Percentiles rank a stretch among this genome's conserved stretches.
Evolutionary conservation across 2,329 filamentous ascomycete species (phyloP).

Genomic region (Clonostachys rosea): DNA sequence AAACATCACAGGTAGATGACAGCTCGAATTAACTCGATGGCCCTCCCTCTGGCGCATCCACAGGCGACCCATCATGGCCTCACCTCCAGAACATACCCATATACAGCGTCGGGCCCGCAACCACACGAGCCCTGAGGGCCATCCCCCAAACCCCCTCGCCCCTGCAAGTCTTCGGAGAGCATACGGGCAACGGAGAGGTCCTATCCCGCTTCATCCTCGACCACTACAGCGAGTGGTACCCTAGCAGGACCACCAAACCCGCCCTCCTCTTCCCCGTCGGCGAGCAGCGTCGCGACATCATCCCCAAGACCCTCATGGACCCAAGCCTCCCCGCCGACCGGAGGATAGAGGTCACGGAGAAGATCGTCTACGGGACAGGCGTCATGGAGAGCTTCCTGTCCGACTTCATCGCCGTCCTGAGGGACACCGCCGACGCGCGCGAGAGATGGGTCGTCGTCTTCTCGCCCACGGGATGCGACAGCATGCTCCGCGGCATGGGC

Average conservation of each 20-base stretch:
- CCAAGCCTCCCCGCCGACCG: constrained; percentile 36
- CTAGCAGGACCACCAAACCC: constrained; percentile 38
- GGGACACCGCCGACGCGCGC: constrained; percentile 29
- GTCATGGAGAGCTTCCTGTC: constrained; percentile 74
- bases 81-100: constrained; percentile 50
- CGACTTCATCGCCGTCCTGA: constrained; percentile 54
- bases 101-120: constrained; percentile 80
- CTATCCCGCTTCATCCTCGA: constrained; percentile 74
- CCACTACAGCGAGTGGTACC: constrained; percentile 62
- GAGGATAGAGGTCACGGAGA: constrained; percentile 67
- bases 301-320: constrained; percentile 73
- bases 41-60: too few relatives aligned
- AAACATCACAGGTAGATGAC: too few relatives aligned
- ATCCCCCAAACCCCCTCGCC: constrained; percentile 37
- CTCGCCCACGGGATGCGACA: constrained; percentile 61
- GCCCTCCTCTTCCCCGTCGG: constrained; percentile 80
- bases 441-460: constrained; percentile 73
- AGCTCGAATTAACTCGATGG: too few relatives aligned
- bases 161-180: constrained; percentile 67
- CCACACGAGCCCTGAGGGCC: constrained; percentile 65
- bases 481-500: constrained; percentile 50
- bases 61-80: too few relatives aligned
- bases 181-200: constrained; percentile 80
- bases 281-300: constrained; percentile 84
- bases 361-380: constrained; percentile 82